A percentile compares a stretch with the other conserved stretches of the same genome.
Conservation (phyloP, 148 eudicot species). For the Chenopodium berlandieri region DNA sequence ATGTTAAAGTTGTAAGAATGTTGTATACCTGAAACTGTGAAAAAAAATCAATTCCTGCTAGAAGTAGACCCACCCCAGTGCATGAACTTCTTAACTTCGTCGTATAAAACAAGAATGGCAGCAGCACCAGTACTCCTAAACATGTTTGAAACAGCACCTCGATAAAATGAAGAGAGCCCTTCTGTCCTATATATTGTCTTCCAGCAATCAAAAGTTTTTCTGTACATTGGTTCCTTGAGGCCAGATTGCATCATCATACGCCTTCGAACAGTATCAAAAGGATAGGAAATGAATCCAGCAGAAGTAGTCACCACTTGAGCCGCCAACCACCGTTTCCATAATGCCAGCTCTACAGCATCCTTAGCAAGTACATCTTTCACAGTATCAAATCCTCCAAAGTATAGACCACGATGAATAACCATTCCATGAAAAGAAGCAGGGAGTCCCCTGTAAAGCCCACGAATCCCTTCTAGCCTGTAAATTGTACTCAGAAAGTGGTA, state of each 20-base stretch:
- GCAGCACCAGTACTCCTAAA: slow-evolving; percentile 97
- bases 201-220: slow-evolving; percentile 84
- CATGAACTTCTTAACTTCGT: slow-evolving; percentile 85
- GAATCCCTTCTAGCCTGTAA: slow-evolving; percentile 53
- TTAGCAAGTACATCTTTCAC: slow-evolving; percentile 65
- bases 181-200: slow-evolving; percentile 65
- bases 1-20: background rate
- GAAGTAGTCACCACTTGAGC: slow-evolving; percentile 93
- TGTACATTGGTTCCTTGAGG: slow-evolving; percentile 58
- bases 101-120: slow-evolving; percentile 88
- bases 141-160: slow-evolving; percentile 84
- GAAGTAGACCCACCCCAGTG: slow-evolving; percentile 33
- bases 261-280: slow-evolving; percentile 87
- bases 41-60: slow-evolving; percentile 21
- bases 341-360: slow-evolving; percentile 51
- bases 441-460: slow-evolving; percentile 84
- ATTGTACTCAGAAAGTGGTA: slow-evolving; percentile 66
- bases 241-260: slow-evolving; percentile 99
- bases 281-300: slow-evolving; percentile 84
- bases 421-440: slow-evolving; percentile 98
- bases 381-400: slow-evolving; percentile 95
- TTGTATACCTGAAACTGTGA: background rate
- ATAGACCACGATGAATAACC: slow-evolving; percentile 81
- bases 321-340: slow-evolving; percentile 93
- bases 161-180: slow-evolving; percentile 74